Evolutionary conservation across 2,329 filamentous ascomycete species (phyloP), one percentile per base, ranked within the genome.

Genomic region (Zymoseptoria brevis): DNA sequence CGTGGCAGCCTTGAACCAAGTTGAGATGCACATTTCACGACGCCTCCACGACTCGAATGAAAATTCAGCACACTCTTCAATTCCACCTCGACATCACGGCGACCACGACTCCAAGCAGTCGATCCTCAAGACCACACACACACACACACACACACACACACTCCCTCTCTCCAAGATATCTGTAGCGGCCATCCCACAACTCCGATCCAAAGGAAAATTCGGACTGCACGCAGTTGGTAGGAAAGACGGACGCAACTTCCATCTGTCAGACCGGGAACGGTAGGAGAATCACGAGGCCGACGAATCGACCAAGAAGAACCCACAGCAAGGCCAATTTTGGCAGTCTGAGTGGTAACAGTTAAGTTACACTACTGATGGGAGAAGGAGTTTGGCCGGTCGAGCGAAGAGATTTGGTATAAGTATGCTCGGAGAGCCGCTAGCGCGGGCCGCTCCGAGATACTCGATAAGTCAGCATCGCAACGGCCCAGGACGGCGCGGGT

Each of bases 101-200:
- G 4, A n/a, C 35, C 16, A 16, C 35, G 16, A 3, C 35, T 41
- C 11, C 30, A 35, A 2, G 30, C 4, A 16, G 30, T 4, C 30
- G 3, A 3, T 41, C 4, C 11, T 41, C 35, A 13, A 41, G 5
- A 41, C 35, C 35, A 45, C 2, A 5, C n/a, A n/a, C n/a, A n/a
- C n/a, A n/a, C n/a, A n/a, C n/a, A n/a, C n/a, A n/a, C n/a, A n/a
- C n/a, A n/a, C n/a, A n/a, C n/a, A n/a, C n/a, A n/a, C n/a, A n/a
- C n/a, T n/a, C n/a, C n/a, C 2, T 45, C 5, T 45, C 35, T 45
- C 35, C 35, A 6, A n/a, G 1, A 45, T 16, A 7, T 45, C 35
- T 64, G 56, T 76, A 74, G 73, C 68, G 71, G 73, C 70, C 68
- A 73, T 73, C 75, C 75, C 75, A 77, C 75, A 77, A 74, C 74